These are phyloP conservation scores for Auricularia sp. DNA, from an alignment of 768 basidiomycete genomes.

Conservation along the genomic window DNA sequence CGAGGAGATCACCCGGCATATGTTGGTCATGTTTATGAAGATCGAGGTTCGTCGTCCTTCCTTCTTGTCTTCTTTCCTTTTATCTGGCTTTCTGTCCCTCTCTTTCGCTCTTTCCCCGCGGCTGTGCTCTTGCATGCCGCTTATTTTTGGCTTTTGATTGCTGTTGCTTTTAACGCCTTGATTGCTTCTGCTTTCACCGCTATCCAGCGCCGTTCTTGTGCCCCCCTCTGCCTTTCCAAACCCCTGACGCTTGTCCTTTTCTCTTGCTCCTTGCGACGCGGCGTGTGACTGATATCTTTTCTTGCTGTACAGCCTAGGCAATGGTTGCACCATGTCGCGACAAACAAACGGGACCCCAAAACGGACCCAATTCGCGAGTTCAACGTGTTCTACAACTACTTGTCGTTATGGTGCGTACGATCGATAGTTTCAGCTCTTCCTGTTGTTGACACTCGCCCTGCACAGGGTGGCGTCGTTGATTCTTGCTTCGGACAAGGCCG, in stretches of 20 bases:
- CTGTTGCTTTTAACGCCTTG: background rate
- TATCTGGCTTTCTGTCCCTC: too few relatives aligned
- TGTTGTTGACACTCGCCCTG: constrained; percentile 5
- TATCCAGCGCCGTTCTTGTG: too few relatives aligned
- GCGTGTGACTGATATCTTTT: too few relatives aligned
- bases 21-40: constrained; percentile 56
- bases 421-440: constrained; percentile 4
- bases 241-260: too few relatives aligned
- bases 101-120: too few relatives aligned
- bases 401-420: constrained; percentile 63
- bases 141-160: background rate
- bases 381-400: constrained; percentile 68
- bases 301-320: constrained; percentile 57
- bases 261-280: too few relatives aligned
- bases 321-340: constrained; percentile 70
- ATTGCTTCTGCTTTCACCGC: background rate
- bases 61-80: too few relatives aligned
- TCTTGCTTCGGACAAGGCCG: constrained; percentile 72
- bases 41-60: constrained; percentile 53
- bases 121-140: background rate
- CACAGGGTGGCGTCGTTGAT: constrained; percentile 85
- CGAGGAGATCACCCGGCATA: constrained; percentile 73
- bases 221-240: too few relatives aligned
- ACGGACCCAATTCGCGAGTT: constrained; percentile 64
- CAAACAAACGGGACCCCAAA: constrained; percentile 53